A percentile compares a stretch with the other conserved stretches of the same genome.
Conservation (phyloP, 2,329 filamentous ascomycete species). For the Verticillium longisporum region DNA sequence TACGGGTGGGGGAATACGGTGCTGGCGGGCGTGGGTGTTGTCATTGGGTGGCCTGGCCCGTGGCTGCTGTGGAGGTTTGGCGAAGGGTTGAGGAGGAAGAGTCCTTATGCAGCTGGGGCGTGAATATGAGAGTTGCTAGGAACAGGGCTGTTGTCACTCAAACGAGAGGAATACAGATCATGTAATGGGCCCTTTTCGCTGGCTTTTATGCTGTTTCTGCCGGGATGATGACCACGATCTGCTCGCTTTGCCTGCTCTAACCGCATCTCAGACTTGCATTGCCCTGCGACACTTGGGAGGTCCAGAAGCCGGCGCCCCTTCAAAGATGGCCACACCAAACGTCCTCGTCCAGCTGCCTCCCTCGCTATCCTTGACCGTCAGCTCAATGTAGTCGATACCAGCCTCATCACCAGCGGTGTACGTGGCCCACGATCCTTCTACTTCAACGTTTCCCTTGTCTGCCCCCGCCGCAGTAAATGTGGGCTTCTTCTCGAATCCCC, state of each 20-base stretch:
- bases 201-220: too few species aligned
- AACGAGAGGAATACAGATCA: too few species aligned
- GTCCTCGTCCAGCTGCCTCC: constrained; percentile 13
- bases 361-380: constrained; percentile 12
- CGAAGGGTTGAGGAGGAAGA: constrained; percentile 22
- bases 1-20: constrained; percentile 35
- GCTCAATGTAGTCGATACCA: constrained; percentile 11
- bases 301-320: neutral
- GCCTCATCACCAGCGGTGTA: constrained; percentile 10
- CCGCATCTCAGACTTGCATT: neutral
- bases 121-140: neutral
- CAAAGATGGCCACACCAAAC: constrained; percentile 13
- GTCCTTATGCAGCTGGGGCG: constrained; percentile 8
- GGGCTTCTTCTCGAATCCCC: constrained; percentile 13
- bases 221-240: too few species aligned
- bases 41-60: constrained; percentile 31
- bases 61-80: constrained; percentile 38
- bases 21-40: constrained; percentile 35
- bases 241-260: neutral
- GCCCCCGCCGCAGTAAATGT: constrained; percentile 7
- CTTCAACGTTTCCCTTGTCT: constrained; percentile 10
- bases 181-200: too few species aligned
- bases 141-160: neutral
- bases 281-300: neutral
- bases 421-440: constrained; percentile 7